A percentile compares a stretch with the other conserved stretches of the same genome.
Conservation (phyloP, 1,139 yeast genomes). For the Oligophagozyma castellii region DNA sequence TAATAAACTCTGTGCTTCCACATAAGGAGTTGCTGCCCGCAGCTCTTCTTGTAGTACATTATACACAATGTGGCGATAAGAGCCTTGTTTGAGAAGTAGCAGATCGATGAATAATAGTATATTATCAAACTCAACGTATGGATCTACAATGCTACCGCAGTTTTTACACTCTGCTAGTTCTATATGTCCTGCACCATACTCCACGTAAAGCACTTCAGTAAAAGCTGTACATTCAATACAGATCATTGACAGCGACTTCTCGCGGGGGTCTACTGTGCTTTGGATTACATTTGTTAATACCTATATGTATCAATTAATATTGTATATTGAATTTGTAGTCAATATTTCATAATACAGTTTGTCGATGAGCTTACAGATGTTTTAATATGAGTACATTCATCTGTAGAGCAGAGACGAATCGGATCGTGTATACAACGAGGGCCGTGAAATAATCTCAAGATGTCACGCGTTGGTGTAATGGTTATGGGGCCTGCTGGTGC, state of each 20-base stretch:
- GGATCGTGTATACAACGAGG: too few relatives aligned
- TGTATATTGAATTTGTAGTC: too few relatives aligned
- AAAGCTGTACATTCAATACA: conserved; percentile 77
- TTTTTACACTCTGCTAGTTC: conserved; percentile 63
- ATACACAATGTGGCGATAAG: conserved; percentile 78
- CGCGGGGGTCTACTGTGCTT: conserved; percentile 1
- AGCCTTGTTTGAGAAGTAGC: conserved; percentile 71
- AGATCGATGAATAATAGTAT: conserved; percentile 76
- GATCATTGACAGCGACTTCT: too few relatives aligned
- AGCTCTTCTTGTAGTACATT: conserved; percentile 36
- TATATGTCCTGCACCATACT: conserved; percentile 67
- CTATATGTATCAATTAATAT: background rate
- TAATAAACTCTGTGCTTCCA: background rate
- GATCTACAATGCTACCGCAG: conserved; percentile 71
- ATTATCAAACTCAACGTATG: conserved; percentile 81
- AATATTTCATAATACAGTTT: background rate
- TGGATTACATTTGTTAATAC: conserved; percentile 1
- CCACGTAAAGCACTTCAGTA: conserved; percentile 51
- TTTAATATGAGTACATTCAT: too few relatives aligned
- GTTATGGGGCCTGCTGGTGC: conserved; percentile 98
- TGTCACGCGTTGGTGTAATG: conserved; percentile 94
- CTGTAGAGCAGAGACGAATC: too few relatives aligned
- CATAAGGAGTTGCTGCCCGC: background rate
- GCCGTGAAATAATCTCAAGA: too few relatives aligned
- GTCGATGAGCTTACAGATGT: too few relatives aligned